phyloP scores from a whole-genome alignment of 805 yeast genomes.

The Metschnikowia cubensis region DNA sequence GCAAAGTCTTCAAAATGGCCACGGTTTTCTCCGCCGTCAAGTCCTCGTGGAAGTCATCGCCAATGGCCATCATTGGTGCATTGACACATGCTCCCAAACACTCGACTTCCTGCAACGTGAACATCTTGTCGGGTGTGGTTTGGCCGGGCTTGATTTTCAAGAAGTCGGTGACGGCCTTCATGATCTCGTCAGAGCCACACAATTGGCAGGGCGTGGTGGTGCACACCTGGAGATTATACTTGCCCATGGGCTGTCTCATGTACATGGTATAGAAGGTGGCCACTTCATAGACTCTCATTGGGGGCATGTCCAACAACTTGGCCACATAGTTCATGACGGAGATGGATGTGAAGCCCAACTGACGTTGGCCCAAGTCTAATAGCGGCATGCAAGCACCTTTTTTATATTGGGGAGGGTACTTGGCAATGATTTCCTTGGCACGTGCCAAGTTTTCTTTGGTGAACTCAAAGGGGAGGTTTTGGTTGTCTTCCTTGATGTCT shows the following conservation, averaged over 20 bases:
- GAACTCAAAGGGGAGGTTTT: conserved; percentile 68
- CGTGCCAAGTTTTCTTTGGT: conserved; percentile 56
- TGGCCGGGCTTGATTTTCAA: conserved; percentile 70
- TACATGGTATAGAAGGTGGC: conserved; percentile 92
- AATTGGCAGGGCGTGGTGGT: conserved; percentile 89
- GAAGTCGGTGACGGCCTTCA: conserved; percentile 60
- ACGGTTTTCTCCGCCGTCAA: conserved; percentile 64
- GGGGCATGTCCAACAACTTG: conserved; percentile 78
- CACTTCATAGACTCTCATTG: conserved; percentile 91
- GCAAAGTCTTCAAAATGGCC: conserved; percentile 57
- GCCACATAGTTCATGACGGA: conserved; percentile 90
- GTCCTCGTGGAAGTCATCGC: conserved; percentile 82
- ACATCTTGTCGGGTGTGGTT: conserved; percentile 68
- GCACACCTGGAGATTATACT: conserved; percentile 78
- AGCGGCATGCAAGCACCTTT: conserved; percentile 88
- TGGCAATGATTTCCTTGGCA: conserved; percentile 70
- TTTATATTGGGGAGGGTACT: conserved; percentile 83
- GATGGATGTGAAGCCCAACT: conserved; percentile 79
- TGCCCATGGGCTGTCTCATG: conserved; percentile 82
- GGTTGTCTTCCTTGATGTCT: conserved; percentile 64
- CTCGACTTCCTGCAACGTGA: conserved; percentile 84
- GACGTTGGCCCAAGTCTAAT: conserved; percentile 83
- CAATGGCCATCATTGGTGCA: conserved; percentile 83
- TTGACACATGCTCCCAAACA: conserved; percentile 91
- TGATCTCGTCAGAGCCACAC: conserved; percentile 76